Percentiles rank a stretch among this genome's conserved stretches.
Conservation (phyloP, 345 rosid species). For the Eucalyptus regnans region DNA sequence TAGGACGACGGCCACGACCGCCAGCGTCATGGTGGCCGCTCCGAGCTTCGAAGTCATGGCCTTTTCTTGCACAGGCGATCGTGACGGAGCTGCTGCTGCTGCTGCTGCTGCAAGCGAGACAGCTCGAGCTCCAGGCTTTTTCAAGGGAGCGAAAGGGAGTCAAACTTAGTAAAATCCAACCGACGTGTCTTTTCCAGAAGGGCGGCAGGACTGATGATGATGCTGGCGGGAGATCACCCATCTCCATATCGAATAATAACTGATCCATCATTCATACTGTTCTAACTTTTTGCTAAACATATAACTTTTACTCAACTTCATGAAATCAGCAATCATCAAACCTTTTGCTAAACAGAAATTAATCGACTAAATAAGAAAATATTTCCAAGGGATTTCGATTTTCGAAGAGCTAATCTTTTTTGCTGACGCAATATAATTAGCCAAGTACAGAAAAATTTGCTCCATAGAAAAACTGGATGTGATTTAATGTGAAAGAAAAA, state of each 20-base stretch:
- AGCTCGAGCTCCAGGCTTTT: background rate
- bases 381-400: too few species aligned
- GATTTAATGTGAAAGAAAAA: background rate
- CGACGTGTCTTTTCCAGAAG: background rate
- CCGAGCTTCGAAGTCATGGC: background rate
- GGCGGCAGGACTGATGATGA: background rate
- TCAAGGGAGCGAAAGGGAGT: background rate
- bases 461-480: background rate
- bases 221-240: background rate
- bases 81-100: background rate
- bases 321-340: background rate
- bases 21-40: background rate
- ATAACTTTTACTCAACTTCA: background rate
- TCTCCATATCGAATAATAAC: background rate
- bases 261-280: background rate
- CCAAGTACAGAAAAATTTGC: too few species aligned
- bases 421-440: too few species aligned
- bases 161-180: background rate
- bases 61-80: background rate
- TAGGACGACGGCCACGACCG: background rate
- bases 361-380: rapidly evolving
- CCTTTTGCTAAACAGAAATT: background rate
- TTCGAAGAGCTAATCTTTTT: too few species aligned
- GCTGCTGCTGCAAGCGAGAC: background rate
- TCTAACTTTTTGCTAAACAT: background rate